These are phyloP conservation scores for Aspergillus taichungensis DNA, from an alignment of 495 filamentous ascomycete genomes.

Conservation along the genomic window DNA sequence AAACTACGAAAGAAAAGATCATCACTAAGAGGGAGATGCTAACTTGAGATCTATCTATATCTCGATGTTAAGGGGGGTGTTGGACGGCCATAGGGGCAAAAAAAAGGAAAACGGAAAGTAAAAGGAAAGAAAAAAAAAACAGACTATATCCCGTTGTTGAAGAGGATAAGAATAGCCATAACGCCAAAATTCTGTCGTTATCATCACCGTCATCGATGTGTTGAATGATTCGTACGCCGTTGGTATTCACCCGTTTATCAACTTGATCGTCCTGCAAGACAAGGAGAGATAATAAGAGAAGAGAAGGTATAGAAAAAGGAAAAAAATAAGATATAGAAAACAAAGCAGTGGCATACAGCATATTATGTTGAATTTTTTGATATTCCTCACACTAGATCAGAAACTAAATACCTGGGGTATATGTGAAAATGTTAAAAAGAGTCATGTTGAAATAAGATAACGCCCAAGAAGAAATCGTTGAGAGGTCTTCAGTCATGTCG, in stretches of 20 bases:
- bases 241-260: too few relatives aligned
- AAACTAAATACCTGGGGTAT: slow-evolving; percentile 18
- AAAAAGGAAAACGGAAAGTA: slow-evolving; percentile 1
- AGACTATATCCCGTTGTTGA: neutral
- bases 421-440: slow-evolving; percentile 29
- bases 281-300: slow-evolving; percentile 3
- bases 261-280: too few relatives aligned
- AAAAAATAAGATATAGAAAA: too few relatives aligned
- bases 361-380: slow-evolving; percentile 32
- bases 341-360: too few relatives aligned
- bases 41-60: neutral
- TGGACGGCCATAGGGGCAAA: too few relatives aligned
- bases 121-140: slow-evolving; percentile 5
- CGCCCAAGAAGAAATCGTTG: slow-evolving; percentile 43
- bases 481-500: slow-evolving; percentile 42
- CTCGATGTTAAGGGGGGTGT: neutral
- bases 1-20: too few relatives aligned
- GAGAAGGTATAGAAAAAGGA: neutral
- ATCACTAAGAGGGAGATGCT: too few relatives aligned
- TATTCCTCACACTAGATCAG: slow-evolving; percentile 15
- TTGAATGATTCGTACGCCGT: too few relatives aligned
- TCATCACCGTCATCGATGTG: too few relatives aligned
- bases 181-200: too few relatives aligned
- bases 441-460: slow-evolving; percentile 39
- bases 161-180: too few relatives aligned